Conservation (phyloP, 2,329 filamentous ascomycete genomes). For the Knufia petricola region DNA sequence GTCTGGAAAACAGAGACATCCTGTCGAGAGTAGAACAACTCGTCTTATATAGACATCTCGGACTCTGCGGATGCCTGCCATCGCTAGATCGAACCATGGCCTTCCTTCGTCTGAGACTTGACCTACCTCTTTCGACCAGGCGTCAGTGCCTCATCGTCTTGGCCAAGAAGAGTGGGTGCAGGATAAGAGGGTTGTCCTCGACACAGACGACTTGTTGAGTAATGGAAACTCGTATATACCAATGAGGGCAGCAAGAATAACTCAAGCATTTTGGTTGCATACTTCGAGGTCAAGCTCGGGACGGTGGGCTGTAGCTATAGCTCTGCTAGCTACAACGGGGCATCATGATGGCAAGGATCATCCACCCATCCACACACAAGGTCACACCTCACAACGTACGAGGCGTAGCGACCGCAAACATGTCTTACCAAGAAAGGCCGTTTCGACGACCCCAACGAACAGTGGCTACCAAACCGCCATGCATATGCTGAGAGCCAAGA, state of each 20-base stretch:
- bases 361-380: not conserved
- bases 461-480: not conserved
- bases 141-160: not conserved
- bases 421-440: not conserved
- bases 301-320: not conserved
- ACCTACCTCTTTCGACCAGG: not conserved
- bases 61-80: not conserved
- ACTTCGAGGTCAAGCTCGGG: not conserved
- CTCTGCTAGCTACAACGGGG: not conserved
- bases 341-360: not conserved
- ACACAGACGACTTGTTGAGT: not conserved
- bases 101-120: not conserved
- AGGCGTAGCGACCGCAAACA: not conserved
- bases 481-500: not conserved
- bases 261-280: not conserved
- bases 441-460: not conserved
- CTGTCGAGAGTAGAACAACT: not conserved
- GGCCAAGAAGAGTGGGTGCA: not conserved
- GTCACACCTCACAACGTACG: not conserved
- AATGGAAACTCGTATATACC: not conserved
- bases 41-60: not conserved
- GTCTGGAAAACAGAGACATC: not conserved
- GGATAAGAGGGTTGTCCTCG: not conserved
- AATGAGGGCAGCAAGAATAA: not conserved
- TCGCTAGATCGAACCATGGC: not conserved